Percentiles rank a stretch among this genome's conserved stretches.
These are phyloP conservation scores for Schwanniomyces vanrijiae DNA, from an alignment of 805 yeast genomes.

Conservation along the genomic window DNA sequence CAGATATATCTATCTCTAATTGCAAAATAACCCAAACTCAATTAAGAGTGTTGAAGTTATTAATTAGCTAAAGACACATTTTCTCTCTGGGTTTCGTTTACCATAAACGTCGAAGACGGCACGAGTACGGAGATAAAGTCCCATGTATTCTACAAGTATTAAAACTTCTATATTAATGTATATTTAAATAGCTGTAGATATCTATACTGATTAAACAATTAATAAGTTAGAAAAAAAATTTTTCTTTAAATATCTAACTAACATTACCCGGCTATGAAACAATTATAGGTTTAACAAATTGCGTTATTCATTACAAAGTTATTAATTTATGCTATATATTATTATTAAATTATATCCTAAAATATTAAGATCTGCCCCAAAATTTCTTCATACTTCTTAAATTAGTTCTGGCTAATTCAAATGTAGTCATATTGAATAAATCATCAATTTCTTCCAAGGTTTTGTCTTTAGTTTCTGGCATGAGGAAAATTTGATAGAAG, in stretches of 20 bases:
- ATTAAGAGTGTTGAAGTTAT: conserved; percentile 1
- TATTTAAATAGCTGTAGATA: too few species aligned
- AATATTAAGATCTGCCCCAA: conserved; percentile 2
- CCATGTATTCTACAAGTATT: conserved; percentile 2
- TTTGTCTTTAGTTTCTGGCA: conserved; percentile 72
- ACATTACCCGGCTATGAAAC: background rate
- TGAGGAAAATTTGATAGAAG: conserved; percentile 52
- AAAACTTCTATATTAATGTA: background rate
- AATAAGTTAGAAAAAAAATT: background rate
- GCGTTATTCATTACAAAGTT: too few species aligned
- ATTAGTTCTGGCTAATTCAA: conserved; percentile 34
- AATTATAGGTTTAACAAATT: background rate
- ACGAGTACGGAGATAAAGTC: conserved; percentile 37
- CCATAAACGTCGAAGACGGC: conserved; percentile 36
- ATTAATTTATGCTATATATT: too few species aligned
- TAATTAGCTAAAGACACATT: conserved; percentile 2
- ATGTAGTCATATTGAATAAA: conserved; percentile 52
- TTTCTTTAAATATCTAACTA: background rate
- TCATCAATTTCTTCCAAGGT: conserved; percentile 73
- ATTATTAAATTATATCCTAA: too few species aligned
- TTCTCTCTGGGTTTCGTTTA: conserved; percentile 42
- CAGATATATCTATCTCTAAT: conserved; percentile 15
- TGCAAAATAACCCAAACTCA: background rate
- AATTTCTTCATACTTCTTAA: conserved; percentile 25
- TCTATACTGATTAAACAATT: too few species aligned